phyloP scores from a whole-genome alignment of 2,329 filamentous ascomycete genomes.

The Bisporella sp. region DNA sequence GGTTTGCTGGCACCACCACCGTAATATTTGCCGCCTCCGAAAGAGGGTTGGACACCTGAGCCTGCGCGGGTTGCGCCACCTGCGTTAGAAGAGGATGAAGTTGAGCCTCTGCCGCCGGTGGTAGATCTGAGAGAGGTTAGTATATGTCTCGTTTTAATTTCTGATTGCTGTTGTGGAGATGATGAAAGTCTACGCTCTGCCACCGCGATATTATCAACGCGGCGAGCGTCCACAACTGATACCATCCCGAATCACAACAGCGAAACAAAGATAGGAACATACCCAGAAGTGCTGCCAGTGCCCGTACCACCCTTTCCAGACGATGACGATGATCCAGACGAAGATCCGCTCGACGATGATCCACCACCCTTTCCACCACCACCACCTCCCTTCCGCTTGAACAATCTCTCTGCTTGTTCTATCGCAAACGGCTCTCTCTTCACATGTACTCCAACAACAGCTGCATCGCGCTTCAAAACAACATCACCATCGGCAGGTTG shows the following conservation, averaged over 20 bases:
- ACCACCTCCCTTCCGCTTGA: slow-evolving; percentile 55
- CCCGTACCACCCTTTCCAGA: slow-evolving; percentile 15
- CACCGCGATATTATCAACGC: no score
- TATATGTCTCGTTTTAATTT: no score
- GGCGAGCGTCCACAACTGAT: no score
- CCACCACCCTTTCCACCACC: slow-evolving; percentile 42
- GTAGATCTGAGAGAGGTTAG: not conserved
- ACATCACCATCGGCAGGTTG: slow-evolving; percentile 12
- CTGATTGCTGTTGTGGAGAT: no score
- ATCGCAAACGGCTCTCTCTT: slow-evolving; percentile 2
- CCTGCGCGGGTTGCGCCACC: slow-evolving; percentile 51
- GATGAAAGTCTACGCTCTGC: no score
- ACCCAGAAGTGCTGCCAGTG: not conserved
- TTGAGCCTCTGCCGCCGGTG: slow-evolving; percentile 19
- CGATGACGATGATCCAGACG: not conserved
- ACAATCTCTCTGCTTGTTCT: slow-evolving; percentile 34
- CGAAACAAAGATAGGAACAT: no score
- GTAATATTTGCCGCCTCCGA: slow-evolving; percentile 54
- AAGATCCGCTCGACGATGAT: not conserved
- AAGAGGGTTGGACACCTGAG: slow-evolving; percentile 48
- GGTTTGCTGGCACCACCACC: slow-evolving; percentile 56
- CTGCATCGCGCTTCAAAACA: slow-evolving; percentile 9
- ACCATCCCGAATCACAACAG: no score
- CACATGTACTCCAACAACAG: not conserved
- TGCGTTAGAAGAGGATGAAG: slow-evolving; percentile 22